Evolutionary conservation across 2,329 filamentous ascomycete species (phyloP).

Genomic region (Cladosporium sp.): DNA sequence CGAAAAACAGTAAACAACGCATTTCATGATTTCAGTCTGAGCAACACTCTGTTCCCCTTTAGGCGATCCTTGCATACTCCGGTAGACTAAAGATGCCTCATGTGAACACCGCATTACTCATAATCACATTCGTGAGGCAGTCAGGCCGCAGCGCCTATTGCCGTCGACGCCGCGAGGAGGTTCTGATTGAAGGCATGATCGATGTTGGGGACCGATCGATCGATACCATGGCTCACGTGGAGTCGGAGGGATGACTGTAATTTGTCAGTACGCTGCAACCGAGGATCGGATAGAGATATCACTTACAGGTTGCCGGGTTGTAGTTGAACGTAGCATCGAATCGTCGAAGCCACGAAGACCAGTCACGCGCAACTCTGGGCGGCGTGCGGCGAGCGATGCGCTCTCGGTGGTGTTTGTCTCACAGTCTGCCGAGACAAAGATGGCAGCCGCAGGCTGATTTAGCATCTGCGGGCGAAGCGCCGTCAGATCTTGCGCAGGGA

Average conservation of each 20-base stretch:
- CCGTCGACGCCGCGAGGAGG: not conserved
- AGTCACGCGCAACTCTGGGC: constrained; percentile 13
- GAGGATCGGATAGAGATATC: too few relatives aligned
- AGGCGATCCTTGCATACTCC: not conserved
- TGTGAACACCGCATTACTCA: constrained; percentile 10
- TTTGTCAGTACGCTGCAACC: not conserved
- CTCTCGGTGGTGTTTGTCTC: constrained; percentile 11
- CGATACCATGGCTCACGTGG: not conserved
- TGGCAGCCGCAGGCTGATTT: constrained; percentile 25
- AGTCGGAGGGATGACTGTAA: not conserved
- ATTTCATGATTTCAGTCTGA: constrained; percentile 4
- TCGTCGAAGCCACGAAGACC: constrained; percentile 5
- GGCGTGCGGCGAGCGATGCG: constrained; percentile 1
- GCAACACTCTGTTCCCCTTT: constrained; percentile 5
- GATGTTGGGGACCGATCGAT: not conserved
- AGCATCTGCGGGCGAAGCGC: constrained; percentile 39
- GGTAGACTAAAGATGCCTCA: not conserved
- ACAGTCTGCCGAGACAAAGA: constrained; percentile 23
- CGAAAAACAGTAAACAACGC: not conserved
- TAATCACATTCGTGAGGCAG: constrained; percentile 7
- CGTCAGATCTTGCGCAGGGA: constrained; percentile 47
- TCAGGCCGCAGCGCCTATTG: constrained; percentile 9
- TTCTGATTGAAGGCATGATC: not conserved
- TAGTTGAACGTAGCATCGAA: not conserved
- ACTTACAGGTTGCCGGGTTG: constrained; percentile 3